phyloP scores from a whole-genome alignment of 2,329 filamentous ascomycete species.

The Sporothrix euskadiensis region DNA sequence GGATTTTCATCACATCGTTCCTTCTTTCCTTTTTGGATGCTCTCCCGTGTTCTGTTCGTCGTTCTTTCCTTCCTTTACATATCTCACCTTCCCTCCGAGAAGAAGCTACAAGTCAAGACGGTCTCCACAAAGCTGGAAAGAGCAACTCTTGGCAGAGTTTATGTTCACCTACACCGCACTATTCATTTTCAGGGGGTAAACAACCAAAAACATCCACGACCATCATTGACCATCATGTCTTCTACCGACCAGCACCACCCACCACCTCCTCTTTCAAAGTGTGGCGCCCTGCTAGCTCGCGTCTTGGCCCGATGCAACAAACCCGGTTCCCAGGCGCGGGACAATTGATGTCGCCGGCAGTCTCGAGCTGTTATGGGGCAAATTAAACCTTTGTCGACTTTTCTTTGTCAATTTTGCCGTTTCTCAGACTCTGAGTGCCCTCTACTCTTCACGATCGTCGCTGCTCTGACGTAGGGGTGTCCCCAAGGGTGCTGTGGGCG shows the following conservation, averaged over 20 bases:
- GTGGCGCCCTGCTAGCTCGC: slow-evolving; percentile 18
- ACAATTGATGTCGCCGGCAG: slow-evolving; percentile 10
- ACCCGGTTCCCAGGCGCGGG: not conserved
- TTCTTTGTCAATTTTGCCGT: not conserved
- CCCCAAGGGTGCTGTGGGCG: not conserved
- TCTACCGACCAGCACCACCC: not conserved
- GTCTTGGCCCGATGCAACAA: slow-evolving; percentile 13
- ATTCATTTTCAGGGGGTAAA: not conserved
- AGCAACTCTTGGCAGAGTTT: not conserved
- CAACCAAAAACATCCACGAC: too few relatives aligned
- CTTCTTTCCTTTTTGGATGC: not conserved
- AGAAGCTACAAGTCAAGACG: not conserved
- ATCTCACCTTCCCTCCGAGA: not conserved
- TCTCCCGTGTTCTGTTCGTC: not conserved
- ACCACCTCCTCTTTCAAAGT: slow-evolving; percentile 14
- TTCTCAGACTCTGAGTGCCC: not conserved
- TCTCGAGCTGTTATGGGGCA: not conserved
- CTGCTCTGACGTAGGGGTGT: slow-evolving; percentile 3
- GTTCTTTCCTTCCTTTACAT: slow-evolving; percentile 11
- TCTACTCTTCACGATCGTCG: slow-evolving; percentile 4
- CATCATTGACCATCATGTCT: too few relatives aligned
- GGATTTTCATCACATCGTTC: not conserved
- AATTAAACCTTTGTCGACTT: not conserved
- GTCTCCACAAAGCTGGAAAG: slow-evolving; percentile 13
- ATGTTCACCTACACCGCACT: not conserved